Evolutionary conservation across 768 basidiomycete species (phyloP).

Genomic region (Mycena vulgaris): DNA sequence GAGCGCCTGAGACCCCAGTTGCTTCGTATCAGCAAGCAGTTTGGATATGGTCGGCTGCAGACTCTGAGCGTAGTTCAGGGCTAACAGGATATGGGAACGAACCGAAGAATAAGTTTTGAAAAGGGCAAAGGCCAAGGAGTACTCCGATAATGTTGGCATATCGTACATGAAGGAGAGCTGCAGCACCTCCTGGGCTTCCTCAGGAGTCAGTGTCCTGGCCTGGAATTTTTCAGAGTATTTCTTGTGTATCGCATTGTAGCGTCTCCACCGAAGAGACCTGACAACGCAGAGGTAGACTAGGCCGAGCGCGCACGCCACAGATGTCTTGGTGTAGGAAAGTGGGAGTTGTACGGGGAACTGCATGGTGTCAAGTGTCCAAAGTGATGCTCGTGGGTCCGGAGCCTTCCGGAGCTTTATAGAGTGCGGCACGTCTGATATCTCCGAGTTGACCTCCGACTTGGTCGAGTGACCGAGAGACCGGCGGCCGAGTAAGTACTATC

Average conservation of each 20-base stretch:
- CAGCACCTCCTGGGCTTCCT: slow-evolving; percentile 63
- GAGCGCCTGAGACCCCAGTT: slow-evolving; percentile 53
- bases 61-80: background rate
- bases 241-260: slow-evolving; percentile 58
- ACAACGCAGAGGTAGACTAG: slow-evolving; percentile 48
- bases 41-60: slow-evolving; percentile 63
- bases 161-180: slow-evolving; percentile 55
- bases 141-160: slow-evolving; percentile 60
- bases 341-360: background rate
- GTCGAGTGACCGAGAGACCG: no score
- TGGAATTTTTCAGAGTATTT: slow-evolving; percentile 55
- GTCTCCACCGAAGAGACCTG: slow-evolving; percentile 57
- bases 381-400: no score
- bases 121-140: slow-evolving; percentile 62
- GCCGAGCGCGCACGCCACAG: slow-evolving; percentile 5
- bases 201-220: slow-evolving; percentile 53
- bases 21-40: slow-evolving; percentile 57
- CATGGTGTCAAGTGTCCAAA: background rate
- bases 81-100: slow-evolving; percentile 39
- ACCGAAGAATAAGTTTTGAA: slow-evolving; percentile 70
- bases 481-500: no score
- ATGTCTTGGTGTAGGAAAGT: slow-evolving; percentile 6
- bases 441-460: no score
- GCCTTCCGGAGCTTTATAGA: no score
- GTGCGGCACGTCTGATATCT: no score